Conservation (phyloP, 2,329 filamentous ascomycete species). For the Colletotrichum cereale region DNA sequence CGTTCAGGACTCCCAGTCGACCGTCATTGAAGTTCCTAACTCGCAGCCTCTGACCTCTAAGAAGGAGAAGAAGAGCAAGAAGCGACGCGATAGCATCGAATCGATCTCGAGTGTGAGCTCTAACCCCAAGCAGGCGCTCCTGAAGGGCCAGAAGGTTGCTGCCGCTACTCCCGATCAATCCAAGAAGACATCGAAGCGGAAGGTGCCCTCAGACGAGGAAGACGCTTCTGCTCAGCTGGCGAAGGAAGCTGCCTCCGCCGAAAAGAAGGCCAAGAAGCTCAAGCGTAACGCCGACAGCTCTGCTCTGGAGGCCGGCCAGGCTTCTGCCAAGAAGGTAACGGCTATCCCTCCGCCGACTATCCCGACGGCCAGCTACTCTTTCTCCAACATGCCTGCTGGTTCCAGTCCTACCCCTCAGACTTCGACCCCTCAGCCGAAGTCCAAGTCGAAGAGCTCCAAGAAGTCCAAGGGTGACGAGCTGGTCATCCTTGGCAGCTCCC, state of each 20-base stretch:
- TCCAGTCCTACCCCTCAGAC: conserved; percentile 43
- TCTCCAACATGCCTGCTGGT: conserved; percentile 40
- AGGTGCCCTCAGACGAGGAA: conserved; percentile 51
- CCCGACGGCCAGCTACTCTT: conserved; percentile 43
- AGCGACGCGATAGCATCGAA: conserved; percentile 41
- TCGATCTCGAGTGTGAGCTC: conserved; percentile 36
- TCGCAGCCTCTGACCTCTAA: conserved; percentile 42
- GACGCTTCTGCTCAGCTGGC: conserved; percentile 51
- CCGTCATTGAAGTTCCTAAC: conserved; percentile 31
- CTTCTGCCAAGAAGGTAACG: conserved; percentile 49
- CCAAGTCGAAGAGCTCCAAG: conserved; percentile 47
- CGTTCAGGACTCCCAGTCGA: conserved; percentile 23
- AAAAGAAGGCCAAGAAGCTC: conserved; percentile 56
- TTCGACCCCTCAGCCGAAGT: conserved; percentile 42
- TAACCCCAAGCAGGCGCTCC: conserved; percentile 10
- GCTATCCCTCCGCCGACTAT: conserved; percentile 50
- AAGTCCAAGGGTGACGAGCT: conserved; percentile 46
- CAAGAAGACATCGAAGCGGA: conserved; percentile 42
- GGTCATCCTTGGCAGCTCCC: conserved; percentile 38
- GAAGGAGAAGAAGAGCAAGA: conserved; percentile 53
- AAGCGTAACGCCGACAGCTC: conserved; percentile 45
- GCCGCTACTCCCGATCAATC: conserved; percentile 24
- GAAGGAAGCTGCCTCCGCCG: conserved; percentile 50
- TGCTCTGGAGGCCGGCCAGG: conserved; percentile 15
- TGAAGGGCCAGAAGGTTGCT: conserved; percentile 9